Evolutionary conservation across 1,284 basidiomycete genomes (phyloP).

Genomic region (Pseudozyma pruni): DNA sequence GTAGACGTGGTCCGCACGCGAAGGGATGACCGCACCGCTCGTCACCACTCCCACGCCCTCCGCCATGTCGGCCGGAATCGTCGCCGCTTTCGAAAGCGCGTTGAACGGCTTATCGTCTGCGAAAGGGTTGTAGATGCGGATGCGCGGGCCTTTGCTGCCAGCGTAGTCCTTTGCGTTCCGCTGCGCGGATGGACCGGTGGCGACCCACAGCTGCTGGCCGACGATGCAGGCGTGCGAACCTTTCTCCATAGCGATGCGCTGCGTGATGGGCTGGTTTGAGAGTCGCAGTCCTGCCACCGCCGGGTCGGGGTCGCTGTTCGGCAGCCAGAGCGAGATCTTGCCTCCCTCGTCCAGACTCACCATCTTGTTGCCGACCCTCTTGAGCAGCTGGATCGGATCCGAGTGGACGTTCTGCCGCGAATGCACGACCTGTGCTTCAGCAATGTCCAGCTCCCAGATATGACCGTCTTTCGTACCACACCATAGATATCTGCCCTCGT

Average conservation of each 20-base stretch:
- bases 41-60: constrained; percentile 82
- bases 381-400: constrained; percentile 52
- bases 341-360: constrained; percentile 63
- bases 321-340: constrained; percentile 63
- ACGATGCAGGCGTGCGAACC: constrained; percentile 46
- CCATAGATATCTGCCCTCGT: constrained; percentile 61
- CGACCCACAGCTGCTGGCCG: constrained; percentile 64
- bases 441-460: constrained; percentile 61
- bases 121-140: constrained; percentile 65
- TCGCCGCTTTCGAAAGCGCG: constrained; percentile 51
- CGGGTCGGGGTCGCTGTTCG: constrained; percentile 30
- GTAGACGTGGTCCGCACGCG: constrained; percentile 77
- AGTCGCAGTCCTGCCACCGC: constrained; percentile 37
- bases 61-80: constrained; percentile 70
- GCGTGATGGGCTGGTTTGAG: constrained; percentile 54
- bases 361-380: constrained; percentile 57
- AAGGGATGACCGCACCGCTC: constrained; percentile 80
- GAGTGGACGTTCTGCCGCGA: constrained; percentile 53
- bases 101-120: constrained; percentile 63
- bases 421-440: constrained; percentile 38
- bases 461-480: constrained; percentile 61
- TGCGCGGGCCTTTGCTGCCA: constrained; percentile 37
- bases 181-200: constrained; percentile 26
- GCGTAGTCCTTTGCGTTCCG: constrained; percentile 24
- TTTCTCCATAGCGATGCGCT: constrained; percentile 62